Evolutionary conservation across 257 asterid species (phyloP).

Genomic region (Salvia rosmarinus): DNA sequence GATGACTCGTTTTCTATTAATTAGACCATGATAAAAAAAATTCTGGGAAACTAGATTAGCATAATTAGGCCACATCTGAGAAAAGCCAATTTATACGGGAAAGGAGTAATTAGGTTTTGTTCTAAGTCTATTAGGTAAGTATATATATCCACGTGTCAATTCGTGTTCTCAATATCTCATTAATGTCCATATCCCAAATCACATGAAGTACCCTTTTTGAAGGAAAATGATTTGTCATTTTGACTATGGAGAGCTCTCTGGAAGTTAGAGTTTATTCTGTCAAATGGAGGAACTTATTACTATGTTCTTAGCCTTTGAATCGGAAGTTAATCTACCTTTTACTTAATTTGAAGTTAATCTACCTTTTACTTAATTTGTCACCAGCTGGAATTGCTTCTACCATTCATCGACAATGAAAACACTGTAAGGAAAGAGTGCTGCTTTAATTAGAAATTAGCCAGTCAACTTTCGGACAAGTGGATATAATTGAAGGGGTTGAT

Average conservation of each 20-base stretch:
- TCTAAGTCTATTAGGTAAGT: not conserved
- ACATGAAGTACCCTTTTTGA: no score
- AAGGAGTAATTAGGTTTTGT: not conserved
- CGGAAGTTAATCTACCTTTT: not conserved
- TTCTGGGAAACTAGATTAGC: constrained; percentile 9
- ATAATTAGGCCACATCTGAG: not conserved
- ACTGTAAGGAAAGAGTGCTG: not conserved
- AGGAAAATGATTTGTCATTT: not conserved
- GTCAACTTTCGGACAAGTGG: no score
- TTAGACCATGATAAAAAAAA: not conserved
- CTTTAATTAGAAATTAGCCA: not conserved
- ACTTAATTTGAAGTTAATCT: no score
- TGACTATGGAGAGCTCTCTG: not conserved
- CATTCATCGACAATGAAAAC: not conserved
- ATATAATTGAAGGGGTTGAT: not conserved
- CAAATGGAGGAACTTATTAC: not conserved
- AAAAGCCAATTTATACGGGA: not conserved
- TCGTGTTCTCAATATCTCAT: not conserved
- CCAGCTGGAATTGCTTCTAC: not conserved
- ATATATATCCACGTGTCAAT: not conserved
- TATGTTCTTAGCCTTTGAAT: not conserved
- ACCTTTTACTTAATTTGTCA: not conserved
- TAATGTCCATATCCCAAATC: no score
- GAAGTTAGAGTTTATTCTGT: not conserved
- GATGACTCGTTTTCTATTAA: not conserved